These are phyloP conservation scores for Debaryomyces sp. DNA, from an alignment of 1,139 yeast species.

Conservation along the genomic window DNA sequence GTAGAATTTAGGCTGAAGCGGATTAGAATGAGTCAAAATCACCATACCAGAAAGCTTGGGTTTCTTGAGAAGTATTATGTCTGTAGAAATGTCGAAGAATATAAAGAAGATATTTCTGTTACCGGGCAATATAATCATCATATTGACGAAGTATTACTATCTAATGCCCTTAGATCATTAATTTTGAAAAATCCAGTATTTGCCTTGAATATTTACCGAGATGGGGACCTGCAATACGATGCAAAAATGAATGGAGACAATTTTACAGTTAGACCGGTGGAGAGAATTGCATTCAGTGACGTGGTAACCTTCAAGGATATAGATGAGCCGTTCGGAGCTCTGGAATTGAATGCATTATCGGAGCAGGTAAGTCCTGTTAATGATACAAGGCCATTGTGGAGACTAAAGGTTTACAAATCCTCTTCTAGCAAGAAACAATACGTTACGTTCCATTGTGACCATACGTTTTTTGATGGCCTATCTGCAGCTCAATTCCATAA, in stretches of 20 bases:
- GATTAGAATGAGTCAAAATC: not conserved
- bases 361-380: slow-evolving; percentile 18
- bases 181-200: slow-evolving; percentile 26
- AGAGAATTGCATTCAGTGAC: slow-evolving; percentile 25
- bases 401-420: slow-evolving; percentile 24
- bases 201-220: slow-evolving; percentile 21
- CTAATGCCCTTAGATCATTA: slow-evolving; percentile 26
- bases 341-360: slow-evolving; percentile 20
- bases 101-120: slow-evolving; percentile 23
- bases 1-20: not conserved
- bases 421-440: slow-evolving; percentile 18
- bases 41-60: slow-evolving; percentile 6
- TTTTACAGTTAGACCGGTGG: slow-evolving; percentile 22
- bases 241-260: slow-evolving; percentile 17
- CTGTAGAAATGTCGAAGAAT: slow-evolving; percentile 24
- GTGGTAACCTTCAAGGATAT: slow-evolving; percentile 23
- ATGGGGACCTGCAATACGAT: slow-evolving; percentile 15
- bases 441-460: slow-evolving; percentile 34
- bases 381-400: slow-evolving; percentile 32
- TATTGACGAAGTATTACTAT: slow-evolving; percentile 21
- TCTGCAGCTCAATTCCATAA: slow-evolving; percentile 36
- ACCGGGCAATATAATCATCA: slow-evolving; percentile 25
- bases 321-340: slow-evolving; percentile 18
- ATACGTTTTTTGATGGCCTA: slow-evolving; percentile 38
- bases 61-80: slow-evolving; percentile 31